phyloP scores from a whole-genome alignment of 139 green algal genomes.

The Prasinococcaceae sp. region DNA sequence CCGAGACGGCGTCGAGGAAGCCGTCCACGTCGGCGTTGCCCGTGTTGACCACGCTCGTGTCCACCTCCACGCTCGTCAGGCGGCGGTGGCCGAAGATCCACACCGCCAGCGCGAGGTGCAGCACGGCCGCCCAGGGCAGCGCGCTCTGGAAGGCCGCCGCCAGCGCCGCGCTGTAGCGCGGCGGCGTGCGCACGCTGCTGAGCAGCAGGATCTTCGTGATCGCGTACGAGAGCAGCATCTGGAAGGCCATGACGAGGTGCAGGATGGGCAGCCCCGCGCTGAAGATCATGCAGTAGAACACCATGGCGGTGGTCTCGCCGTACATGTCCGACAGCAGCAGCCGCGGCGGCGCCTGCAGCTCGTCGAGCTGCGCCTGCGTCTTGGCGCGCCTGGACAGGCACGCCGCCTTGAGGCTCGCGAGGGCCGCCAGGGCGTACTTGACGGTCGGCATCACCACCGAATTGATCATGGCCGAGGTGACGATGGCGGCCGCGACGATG shows the following conservation, averaged over 20 bases:
- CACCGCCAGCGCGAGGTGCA: too few relatives aligned
- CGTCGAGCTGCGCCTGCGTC: background rate
- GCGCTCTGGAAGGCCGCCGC: too few relatives aligned
- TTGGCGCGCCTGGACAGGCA: background rate
- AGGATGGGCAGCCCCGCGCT: background rate
- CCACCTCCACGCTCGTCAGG: too few relatives aligned
- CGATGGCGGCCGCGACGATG: background rate
- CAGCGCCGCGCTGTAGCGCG: too few relatives aligned
- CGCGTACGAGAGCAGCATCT: background rate
- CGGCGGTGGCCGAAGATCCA: too few relatives aligned
- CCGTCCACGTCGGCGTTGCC: too few relatives aligned
- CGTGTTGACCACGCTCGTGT: too few relatives aligned
- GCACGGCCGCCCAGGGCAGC: too few relatives aligned
- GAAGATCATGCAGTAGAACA: background rate
- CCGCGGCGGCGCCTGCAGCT: background rate
- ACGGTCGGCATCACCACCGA: background rate
- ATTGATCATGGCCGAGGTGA: background rate
- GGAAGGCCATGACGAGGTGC: background rate
- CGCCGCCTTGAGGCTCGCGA: background rate
- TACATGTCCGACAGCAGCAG: slow-evolving; percentile 1
- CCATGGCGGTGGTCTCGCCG: background rate
- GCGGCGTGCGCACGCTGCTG: background rate
- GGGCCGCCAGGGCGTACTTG: background rate
- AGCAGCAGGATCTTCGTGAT: background rate
- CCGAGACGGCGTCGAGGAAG: too few relatives aligned